Conservation (phyloP, 768 basidiomycete species). For the Gloeopeniophorella convolvens region DNA sequence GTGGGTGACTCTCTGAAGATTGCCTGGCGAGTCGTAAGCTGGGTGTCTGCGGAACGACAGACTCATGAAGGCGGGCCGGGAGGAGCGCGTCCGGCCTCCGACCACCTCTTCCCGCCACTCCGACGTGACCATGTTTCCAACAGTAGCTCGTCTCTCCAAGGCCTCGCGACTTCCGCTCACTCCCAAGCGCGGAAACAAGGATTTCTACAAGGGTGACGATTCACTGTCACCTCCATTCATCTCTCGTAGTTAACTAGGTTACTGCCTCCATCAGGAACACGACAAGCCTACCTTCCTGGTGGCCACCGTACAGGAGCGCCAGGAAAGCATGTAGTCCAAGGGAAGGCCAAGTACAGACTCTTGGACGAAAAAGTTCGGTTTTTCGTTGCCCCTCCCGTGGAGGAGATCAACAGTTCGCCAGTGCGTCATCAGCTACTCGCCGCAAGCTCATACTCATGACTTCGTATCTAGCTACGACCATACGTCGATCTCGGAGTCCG, state of each 20-base stretch:
- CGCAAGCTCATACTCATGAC: neutral
- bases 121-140: conserved; percentile 15
- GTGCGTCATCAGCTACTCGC: conserved; percentile 34
- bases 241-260: neutral
- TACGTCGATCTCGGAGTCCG: conserved; percentile 50
- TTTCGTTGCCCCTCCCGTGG: conserved; percentile 72
- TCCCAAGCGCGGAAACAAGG: conserved; percentile 87
- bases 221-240: neutral
- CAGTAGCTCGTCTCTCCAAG: conserved; percentile 56
- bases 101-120: neutral
- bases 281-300: conserved; percentile 78
- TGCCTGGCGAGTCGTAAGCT: too few relatives aligned
- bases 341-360: conserved; percentile 75
- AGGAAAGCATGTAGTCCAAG: conserved; percentile 72
- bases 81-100: too few relatives aligned
- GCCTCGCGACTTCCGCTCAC: conserved; percentile 81
- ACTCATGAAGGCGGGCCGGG: too few relatives aligned
- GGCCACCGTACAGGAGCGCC: conserved; percentile 85
- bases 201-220: conserved; percentile 90
- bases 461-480: conserved; percentile 50
- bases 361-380: conserved; percentile 79
- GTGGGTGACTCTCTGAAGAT: too few relatives aligned
- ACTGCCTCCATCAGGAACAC: conserved; percentile 47
- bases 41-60: too few relatives aligned
- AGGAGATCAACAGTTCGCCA: conserved; percentile 50